These are phyloP conservation scores for Claviceps sp. DNA, from an alignment of 2,329 filamentous ascomycete species.

Conservation along the genomic window DNA sequence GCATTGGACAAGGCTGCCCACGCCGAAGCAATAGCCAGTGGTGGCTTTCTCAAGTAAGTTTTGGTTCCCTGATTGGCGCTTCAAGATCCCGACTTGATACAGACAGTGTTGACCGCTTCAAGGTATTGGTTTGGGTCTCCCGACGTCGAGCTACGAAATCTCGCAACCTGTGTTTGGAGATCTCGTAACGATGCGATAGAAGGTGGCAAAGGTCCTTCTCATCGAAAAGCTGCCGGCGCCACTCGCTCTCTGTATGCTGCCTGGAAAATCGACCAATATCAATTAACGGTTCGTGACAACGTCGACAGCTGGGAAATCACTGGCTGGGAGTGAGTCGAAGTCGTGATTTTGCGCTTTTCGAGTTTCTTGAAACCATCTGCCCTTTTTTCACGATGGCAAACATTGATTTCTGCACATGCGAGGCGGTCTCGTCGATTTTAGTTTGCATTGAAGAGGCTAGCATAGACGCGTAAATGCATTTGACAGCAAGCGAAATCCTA, in stretches of 20 bases:
- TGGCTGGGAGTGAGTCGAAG: constrained; percentile 31
- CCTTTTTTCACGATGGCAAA: not conserved
- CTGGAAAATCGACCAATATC: constrained; percentile 59
- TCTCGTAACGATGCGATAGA: constrained; percentile 44
- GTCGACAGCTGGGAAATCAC: constrained; percentile 49
- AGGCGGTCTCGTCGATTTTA: not conserved
- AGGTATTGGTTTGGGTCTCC: constrained; percentile 81
- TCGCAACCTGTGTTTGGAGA: constrained; percentile 68
- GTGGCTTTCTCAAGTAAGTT: constrained; percentile 65
- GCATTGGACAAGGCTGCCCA: constrained; percentile 68
- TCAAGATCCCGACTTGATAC: not conserved
- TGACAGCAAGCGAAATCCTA: constrained; percentile 1
- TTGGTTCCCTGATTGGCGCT: not conserved
- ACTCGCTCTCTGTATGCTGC: constrained; percentile 48
- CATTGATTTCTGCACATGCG: not conserved
- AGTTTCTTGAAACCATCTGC: not conserved
- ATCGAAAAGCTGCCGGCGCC: constrained; percentile 51
- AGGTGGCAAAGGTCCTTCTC: constrained; percentile 46
- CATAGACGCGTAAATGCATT: not conserved
- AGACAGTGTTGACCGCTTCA: constrained; percentile 9
- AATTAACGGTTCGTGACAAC: constrained; percentile 54
- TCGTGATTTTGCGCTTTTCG: not conserved
- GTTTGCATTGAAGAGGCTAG: not conserved
- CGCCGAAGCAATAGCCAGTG: constrained; percentile 63
- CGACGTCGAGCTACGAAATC: constrained; percentile 56